Evolutionary conservation across 805 yeast genomes (phyloP), one percentile per base, ranked within the genome.

Genomic region (Hanseniaspora taiwanica): DNA sequence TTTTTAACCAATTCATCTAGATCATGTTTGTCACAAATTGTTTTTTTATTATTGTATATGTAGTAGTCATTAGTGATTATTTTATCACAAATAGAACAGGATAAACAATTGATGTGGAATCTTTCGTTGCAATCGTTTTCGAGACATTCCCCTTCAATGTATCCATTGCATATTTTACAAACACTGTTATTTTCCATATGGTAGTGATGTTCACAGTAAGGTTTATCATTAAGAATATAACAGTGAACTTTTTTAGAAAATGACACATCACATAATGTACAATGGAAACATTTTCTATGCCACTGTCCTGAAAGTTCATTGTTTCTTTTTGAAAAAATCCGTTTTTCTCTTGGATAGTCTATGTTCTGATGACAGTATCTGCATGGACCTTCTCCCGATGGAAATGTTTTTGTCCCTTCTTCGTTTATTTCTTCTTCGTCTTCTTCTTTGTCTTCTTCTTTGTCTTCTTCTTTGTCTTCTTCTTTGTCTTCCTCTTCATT

Each of bases 81-180:
- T 2, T 51, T 48, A 6, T 62, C 53, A 62, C 97, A 87, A 32
- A 66, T 63, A 36, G 62, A 55, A 60, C 97, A 89, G 38, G 60
- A 65, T 49, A 87, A 67, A 57, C 97, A 89, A 18, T 66, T 58
- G 6, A 70, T 60, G 55, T 89, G 97, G 66, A 83, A 87, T 42
- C 85, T 71, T 48, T 79, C 80, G 34, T 64, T 60, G 25, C 72
- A 58, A 51, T 79, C 86, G 50, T 77, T 81, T 51, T 84, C 94
- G 33, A 89, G 68, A 58, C 97, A 89, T 55, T 75, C 76, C 4
- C 97, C 97, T 56, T 89, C 96, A 37, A 91, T 83, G 23, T 93
- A 94, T 4, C 51, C 49, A 10, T 70, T 65, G 58, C 98, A 89
- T 13, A 67, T 60, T 36, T 65, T 65, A 59, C 98, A 89, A 2